Evolutionary conservation across 768 basidiomycete genomes (phyloP).

Genomic region (Grammothele lineata): DNA sequence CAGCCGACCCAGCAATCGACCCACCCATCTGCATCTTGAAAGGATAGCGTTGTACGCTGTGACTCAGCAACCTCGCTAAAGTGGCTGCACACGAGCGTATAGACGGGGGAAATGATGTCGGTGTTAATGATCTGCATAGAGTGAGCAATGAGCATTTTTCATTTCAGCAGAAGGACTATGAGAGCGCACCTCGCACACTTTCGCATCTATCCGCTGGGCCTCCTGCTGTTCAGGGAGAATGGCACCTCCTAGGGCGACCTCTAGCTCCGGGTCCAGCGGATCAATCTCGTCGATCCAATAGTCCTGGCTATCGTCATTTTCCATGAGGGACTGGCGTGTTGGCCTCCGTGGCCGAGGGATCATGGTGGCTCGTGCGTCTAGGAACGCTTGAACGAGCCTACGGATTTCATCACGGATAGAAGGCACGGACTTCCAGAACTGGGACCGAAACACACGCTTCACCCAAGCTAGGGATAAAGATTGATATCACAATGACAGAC

Average conservation of each 20-base stretch:
- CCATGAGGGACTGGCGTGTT: conserved; percentile 12
- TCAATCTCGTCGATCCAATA: conserved; percentile 59
- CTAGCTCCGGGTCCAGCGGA: conserved; percentile 54
- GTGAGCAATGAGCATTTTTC: no score
- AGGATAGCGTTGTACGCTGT: conserved; percentile 9
- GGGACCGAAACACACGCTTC: conserved; percentile 43
- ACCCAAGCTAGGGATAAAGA: conserved; percentile 55
- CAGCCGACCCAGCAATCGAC: conserved; percentile 75
- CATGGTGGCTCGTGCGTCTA: conserved; percentile 49
- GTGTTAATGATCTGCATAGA: conserved; percentile 42
- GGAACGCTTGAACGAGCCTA: conserved; percentile 54
- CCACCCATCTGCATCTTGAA: conserved; percentile 47
- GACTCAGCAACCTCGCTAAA: conserved; percentile 31
- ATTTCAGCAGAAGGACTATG: no score
- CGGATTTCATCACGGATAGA: conserved; percentile 52
- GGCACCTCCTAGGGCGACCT: conserved; percentile 47
- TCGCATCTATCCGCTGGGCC: conserved; percentile 40
- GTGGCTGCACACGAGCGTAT: conserved; percentile 48
- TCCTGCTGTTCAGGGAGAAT: conserved; percentile 23
- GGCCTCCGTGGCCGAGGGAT: conserved; percentile 41
- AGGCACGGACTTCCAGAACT: no score
- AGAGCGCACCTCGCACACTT: conserved; percentile 42
- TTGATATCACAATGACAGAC: not conserved
- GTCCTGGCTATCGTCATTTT: conserved; percentile 45
- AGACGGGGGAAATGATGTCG: conserved; percentile 50